Percentiles rank a stretch among this genome's conserved stretches.
These are phyloP conservation scores for Rubia peregrina DNA, from an alignment of 305 asterid species.

Conservation along the genomic window DNA sequence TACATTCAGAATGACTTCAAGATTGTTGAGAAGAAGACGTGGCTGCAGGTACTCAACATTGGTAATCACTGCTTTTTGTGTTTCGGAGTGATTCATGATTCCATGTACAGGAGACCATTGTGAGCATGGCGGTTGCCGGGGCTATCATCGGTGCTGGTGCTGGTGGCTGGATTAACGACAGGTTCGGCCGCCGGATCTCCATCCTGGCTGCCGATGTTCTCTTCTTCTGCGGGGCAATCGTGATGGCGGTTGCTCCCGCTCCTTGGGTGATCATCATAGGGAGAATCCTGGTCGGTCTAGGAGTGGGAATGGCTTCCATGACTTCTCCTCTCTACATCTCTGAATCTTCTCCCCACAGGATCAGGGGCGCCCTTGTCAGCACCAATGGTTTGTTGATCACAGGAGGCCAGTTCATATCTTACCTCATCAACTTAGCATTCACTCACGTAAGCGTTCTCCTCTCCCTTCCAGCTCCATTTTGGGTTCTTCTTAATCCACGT, in stretches of 20 bases:
- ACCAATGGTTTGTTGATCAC: slow-evolving; percentile 62
- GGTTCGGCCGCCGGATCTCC: slow-evolving; percentile 45
- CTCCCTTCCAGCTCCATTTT: no score
- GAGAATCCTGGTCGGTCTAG: slow-evolving; percentile 58
- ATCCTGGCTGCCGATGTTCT: slow-evolving; percentile 52
- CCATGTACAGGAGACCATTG: slow-evolving; percentile 45
- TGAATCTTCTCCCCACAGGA: slow-evolving; percentile 66
- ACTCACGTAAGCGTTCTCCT: slow-evolving; percentile 22
- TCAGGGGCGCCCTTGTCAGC: slow-evolving; percentile 77
- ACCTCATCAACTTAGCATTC: slow-evolving; percentile 59
- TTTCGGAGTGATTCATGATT: no score
- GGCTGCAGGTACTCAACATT: slow-evolving; percentile 73
- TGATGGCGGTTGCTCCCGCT: slow-evolving; percentile 51
- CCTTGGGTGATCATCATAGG: slow-evolving; percentile 54
- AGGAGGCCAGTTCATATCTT: slow-evolving; percentile 61
- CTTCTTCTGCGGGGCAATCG: slow-evolving; percentile 47
- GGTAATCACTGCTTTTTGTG: neutral
- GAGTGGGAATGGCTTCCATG: slow-evolving; percentile 90
- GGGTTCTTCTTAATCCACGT: no score
- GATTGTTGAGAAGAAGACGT: slow-evolving; percentile 47
- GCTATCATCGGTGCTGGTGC: slow-evolving; percentile 68
- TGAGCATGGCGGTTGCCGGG: slow-evolving; percentile 81
- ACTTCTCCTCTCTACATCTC: slow-evolving; percentile 70
- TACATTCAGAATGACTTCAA: slow-evolving; percentile 57
- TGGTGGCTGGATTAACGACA: slow-evolving; percentile 67